These are phyloP conservation scores for Saccharomycopsis selenospora DNA, from an alignment of 805 yeast species.

Conservation along the genomic window DNA sequence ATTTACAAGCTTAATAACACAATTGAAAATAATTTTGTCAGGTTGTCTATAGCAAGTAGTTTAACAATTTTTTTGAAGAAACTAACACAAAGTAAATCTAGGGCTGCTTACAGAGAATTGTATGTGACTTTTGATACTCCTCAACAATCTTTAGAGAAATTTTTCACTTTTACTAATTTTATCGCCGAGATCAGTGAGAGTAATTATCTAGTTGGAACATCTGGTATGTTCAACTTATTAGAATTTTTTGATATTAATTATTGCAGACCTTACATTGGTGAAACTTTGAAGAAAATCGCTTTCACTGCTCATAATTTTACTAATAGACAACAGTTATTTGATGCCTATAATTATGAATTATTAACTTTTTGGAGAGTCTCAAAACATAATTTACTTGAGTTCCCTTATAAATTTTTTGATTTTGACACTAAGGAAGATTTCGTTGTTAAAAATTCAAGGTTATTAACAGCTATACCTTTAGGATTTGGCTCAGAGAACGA, in stretches of 20 bases:
- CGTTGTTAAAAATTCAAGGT: slow-evolving; percentile 29
- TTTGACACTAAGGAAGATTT: slow-evolving; percentile 30
- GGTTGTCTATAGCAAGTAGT: slow-evolving; percentile 5
- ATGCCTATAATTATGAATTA: slow-evolving; percentile 5
- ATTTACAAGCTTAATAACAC: background rate
- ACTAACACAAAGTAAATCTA: background rate
- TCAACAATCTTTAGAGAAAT: slow-evolving; percentile 32
- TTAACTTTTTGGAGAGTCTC: slow-evolving; percentile 13
- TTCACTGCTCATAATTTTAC: background rate
- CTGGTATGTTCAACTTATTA: slow-evolving; percentile 35
- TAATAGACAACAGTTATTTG: slow-evolving; percentile 1
- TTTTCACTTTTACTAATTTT: slow-evolving; percentile 34
- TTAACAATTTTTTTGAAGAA: slow-evolving; percentile 4
- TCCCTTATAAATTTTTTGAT: slow-evolving; percentile 30
- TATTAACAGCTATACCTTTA: slow-evolving; percentile 35
- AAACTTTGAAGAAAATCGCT: slow-evolving; percentile 23
- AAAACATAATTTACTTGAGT: slow-evolving; percentile 6
- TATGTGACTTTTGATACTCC: slow-evolving; percentile 30
- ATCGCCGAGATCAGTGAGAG: slow-evolving; percentile 29
- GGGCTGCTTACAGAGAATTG: slow-evolving; percentile 29
- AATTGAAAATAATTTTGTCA: slow-evolving; percentile 3
- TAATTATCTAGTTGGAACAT: slow-evolving; percentile 29
- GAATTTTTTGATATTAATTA: slow-evolving; percentile 31
- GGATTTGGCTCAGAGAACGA: slow-evolving; percentile 18
- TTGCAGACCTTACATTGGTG: slow-evolving; percentile 29